These are phyloP conservation scores for Neurospora sp. DNA, from an alignment of 495 filamentous ascomycete genomes.

Conservation along the genomic window DNA sequence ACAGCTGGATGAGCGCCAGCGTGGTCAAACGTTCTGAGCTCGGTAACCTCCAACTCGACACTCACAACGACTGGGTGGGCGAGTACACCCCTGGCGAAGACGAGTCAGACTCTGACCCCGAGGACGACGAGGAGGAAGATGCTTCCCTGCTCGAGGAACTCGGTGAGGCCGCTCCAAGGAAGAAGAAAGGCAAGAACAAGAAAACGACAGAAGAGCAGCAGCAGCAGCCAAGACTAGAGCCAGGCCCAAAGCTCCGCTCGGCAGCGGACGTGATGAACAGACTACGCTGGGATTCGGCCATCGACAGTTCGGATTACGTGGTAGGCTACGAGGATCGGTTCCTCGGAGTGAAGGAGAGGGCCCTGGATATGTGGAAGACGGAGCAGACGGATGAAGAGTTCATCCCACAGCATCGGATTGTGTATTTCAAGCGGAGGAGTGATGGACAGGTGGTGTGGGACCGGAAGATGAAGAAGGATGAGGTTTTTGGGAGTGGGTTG, in stretches of 20 bases:
- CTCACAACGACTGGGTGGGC: conserved; percentile 33
- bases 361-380: conserved; percentile 56
- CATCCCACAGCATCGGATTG: conserved; percentile 70
- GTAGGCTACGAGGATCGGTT: conserved; percentile 74
- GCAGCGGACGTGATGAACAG: conserved; percentile 60
- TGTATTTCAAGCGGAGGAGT: conserved; percentile 57
- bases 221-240: background rate
- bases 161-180: conserved; percentile 9
- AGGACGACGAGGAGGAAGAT: conserved; percentile 19
- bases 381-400: conserved; percentile 78
- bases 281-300: conserved; percentile 56
- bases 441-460: conserved; percentile 51
- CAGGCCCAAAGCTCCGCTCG: conserved; percentile 27
- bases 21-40: conserved; percentile 30
- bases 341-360: conserved; percentile 51
- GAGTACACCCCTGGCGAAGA: conserved; percentile 31
- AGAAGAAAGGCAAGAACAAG: conserved; percentile 12
- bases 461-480: conserved; percentile 36
- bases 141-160: conserved; percentile 15
- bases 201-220: background rate
- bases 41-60: conserved; percentile 29
- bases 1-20: conserved; percentile 37
- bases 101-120: conserved; percentile 18
- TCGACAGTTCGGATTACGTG: conserved; percentile 54
- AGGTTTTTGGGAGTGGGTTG: conserved; percentile 32